These are phyloP conservation scores for Candida ortonii DNA, from an alignment of 805 yeast species.

Conservation along the genomic window DNA sequence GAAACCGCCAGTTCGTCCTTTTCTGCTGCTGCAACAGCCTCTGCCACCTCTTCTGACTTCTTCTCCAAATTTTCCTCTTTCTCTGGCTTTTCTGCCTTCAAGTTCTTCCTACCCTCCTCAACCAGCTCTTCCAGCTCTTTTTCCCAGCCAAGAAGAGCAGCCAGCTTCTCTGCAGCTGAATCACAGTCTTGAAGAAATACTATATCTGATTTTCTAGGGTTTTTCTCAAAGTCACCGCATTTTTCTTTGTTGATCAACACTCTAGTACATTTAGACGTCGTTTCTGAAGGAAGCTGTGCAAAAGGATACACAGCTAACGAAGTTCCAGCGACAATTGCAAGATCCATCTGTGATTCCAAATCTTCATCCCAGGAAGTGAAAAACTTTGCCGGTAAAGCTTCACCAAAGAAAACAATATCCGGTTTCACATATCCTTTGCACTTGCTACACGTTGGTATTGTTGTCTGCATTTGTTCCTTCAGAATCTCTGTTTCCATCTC, in stretches of 20 bases:
- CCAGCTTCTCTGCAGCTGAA: constrained; percentile 52
- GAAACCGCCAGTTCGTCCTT: constrained; percentile 14
- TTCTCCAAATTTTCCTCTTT: constrained; percentile 17
- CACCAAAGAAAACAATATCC: constrained; percentile 93
- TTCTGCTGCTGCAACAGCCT: constrained; percentile 27
- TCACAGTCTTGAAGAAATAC: constrained; percentile 65
- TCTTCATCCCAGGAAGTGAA: constrained; percentile 67
- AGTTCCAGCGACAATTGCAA: constrained; percentile 90
- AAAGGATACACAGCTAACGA: constrained; percentile 88
- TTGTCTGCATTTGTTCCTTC: constrained; percentile 33
- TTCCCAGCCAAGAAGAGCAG: constrained; percentile 61
- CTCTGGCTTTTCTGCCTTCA: constrained; percentile 6
- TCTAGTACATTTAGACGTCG: constrained; percentile 46
- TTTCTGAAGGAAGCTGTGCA: constrained; percentile 75
- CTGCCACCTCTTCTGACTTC: constrained; percentile 26
- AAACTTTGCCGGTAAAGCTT: constrained; percentile 68
- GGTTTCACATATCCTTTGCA: constrained; percentile 87
- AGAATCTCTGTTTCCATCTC: constrained; percentile 50
- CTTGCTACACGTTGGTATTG: constrained; percentile 52
- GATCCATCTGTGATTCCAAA: constrained; percentile 46
- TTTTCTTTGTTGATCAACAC: constrained; percentile 69
- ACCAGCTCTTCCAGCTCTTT: constrained; percentile 47
- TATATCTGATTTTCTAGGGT: constrained; percentile 59
- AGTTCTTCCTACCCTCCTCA: constrained; percentile 24
- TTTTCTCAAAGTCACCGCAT: constrained; percentile 67